phyloP scores from a whole-genome alignment of 441 rosid genomes.

The Gossypium schwendimanii region DNA sequence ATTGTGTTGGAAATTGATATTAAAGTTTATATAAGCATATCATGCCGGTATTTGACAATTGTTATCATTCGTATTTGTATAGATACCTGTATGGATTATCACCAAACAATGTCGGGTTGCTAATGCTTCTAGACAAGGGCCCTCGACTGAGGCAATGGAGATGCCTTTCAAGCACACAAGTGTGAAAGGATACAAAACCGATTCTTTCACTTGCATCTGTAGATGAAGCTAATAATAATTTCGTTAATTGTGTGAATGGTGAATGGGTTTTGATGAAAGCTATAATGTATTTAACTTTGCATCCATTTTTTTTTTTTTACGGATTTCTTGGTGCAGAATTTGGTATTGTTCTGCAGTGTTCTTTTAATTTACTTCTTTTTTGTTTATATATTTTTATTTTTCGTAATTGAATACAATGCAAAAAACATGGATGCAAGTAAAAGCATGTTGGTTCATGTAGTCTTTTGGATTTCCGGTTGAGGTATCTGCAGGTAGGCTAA shows the following conservation, averaged over 20 bases:
- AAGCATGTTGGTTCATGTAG: conserved; percentile 21
- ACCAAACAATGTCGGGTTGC: conserved; percentile 60
- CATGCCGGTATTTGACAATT: conserved; percentile 10
- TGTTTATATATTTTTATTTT: not conserved
- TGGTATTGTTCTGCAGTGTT: conserved; percentile 38
- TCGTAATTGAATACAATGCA: conserved; percentile 26
- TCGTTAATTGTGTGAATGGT: conserved; percentile 12
- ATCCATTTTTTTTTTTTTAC: conserved; percentile 16
- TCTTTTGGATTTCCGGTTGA: conserved; percentile 27
- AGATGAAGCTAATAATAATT: conserved; percentile 19
- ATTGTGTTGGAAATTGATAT: not conserved
- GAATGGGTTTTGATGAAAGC: conserved; percentile 17
- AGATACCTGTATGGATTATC: conserved; percentile 63
- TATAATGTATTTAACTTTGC: conserved; percentile 18
- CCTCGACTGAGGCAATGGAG: conserved; percentile 69
- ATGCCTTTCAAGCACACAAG: conserved; percentile 72
- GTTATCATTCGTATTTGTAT: conserved; percentile 23
- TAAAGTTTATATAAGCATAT: not conserved
- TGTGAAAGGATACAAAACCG: conserved; percentile 26
- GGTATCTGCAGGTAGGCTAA: conserved; percentile 17
- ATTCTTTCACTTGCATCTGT: conserved; percentile 11
- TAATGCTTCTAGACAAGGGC: conserved; percentile 68
- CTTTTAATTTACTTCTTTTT: conserved; percentile 12
- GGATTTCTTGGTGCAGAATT: conserved; percentile 22
- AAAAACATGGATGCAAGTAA: conserved; percentile 19